phyloP scores from a whole-genome alignment of 306 rosid genomes.

The Ammopiptanthus mongolicus region DNA sequence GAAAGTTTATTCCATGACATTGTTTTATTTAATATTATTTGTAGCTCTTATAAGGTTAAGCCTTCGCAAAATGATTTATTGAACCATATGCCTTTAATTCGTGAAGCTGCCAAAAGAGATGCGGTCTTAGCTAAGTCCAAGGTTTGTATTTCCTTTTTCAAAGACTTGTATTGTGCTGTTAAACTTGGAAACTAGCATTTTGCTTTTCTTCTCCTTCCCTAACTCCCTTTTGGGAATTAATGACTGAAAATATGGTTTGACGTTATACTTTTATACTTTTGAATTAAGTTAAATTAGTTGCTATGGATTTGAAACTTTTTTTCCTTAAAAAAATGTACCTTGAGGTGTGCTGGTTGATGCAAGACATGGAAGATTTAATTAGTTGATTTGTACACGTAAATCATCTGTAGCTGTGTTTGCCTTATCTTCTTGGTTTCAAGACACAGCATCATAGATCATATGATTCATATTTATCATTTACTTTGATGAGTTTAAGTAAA shows the following conservation, averaged over 20 bases:
- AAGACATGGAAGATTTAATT: background rate
- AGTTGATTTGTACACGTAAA: background rate
- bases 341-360: constrained; percentile 3
- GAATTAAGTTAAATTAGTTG: background rate
- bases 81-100: constrained; percentile 29
- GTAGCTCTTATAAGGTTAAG: constrained; percentile 45
- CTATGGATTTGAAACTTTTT: background rate
- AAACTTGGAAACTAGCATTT: background rate
- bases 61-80: constrained; percentile 32
- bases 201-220: background rate
- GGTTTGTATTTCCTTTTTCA: constrained; percentile 44
- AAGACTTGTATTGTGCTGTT: background rate
- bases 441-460: background rate
- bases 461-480: background rate
- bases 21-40: background rate
- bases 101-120: constrained; percentile 36
- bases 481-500: background rate
- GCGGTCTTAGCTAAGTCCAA: constrained; percentile 32
- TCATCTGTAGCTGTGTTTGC: background rate
- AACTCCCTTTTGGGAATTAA: background rate
- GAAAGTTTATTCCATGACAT: background rate
- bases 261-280: background rate
- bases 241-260: background rate
- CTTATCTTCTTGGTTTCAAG: background rate
- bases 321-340: background rate